phyloP scores from a whole-genome alignment of 139 green algal genomes.

The Chlamydomonas urium region DNA sequence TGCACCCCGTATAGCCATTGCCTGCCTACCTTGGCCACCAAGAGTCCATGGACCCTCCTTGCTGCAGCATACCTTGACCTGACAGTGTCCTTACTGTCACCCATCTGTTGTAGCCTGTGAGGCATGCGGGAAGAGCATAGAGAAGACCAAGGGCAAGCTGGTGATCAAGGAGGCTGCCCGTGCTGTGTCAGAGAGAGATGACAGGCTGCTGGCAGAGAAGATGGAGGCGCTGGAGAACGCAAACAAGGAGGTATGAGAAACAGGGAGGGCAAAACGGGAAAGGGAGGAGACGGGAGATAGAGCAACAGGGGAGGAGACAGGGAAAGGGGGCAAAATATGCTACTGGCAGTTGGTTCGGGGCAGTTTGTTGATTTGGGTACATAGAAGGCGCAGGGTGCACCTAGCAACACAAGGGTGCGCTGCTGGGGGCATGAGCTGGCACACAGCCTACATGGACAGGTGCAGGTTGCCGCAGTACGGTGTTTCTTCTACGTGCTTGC shows the following conservation, averaged over 20 bases:
- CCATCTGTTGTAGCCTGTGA: conserved; percentile 61
- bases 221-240: conserved; percentile 74
- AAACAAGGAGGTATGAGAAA: conserved; percentile 60
- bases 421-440: neutral
- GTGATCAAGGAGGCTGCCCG: conserved; percentile 88
- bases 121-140: conserved; percentile 69
- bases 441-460: neutral
- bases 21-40: no score
- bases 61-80: no score
- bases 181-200: conserved; percentile 91
- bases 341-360: neutral
- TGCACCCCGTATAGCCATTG: no score
- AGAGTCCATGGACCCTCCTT: no score
- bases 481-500: neutral
- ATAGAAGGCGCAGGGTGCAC: neutral
- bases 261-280: neutral
- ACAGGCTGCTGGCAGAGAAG: conserved; percentile 82
- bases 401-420: neutral
- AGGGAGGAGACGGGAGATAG: neutral
- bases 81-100: no score
- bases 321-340: neutral
- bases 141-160: conserved; percentile 80
- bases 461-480: neutral
- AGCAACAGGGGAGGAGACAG: neutral
- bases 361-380: neutral